These are phyloP conservation scores for Aspergillus asperescens DNA, from an alignment of 495 filamentous ascomycete species.

Conservation along the genomic window DNA sequence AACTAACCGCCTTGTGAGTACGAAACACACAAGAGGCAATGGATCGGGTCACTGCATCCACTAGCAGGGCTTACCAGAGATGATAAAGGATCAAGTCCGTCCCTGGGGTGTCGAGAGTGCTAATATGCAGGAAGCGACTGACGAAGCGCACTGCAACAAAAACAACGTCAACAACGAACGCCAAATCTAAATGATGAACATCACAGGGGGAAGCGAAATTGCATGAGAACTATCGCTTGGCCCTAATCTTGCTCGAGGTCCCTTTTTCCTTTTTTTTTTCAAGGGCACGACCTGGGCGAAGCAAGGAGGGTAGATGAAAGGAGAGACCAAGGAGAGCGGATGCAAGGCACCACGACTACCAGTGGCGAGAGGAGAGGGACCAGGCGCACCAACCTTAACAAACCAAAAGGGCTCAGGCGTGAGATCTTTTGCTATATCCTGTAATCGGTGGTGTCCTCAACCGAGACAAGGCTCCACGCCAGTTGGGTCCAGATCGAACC, in stretches of 20 bases:
- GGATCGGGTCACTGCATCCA: conserved; percentile 34
- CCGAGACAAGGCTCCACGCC: conserved; percentile 35
- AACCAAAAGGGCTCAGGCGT: conserved; percentile 14
- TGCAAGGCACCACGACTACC: conserved; percentile 35
- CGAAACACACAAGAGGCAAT: conserved; percentile 22
- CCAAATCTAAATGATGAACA: conserved; percentile 11
- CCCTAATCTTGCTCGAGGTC: conserved; percentile 32
- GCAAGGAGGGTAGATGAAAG: conserved; percentile 37
- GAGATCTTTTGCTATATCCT: conserved; percentile 16
- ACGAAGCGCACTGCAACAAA: conserved; percentile 20
- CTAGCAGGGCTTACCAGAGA: conserved; percentile 31
- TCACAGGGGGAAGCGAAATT: conserved; percentile 18
- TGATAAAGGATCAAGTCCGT: conserved; percentile 14
- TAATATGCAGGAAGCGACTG: conserved; percentile 32
- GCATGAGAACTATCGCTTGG: conserved; percentile 18
- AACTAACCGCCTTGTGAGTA: conserved; percentile 36
- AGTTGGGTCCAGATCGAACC: conserved; percentile 16
- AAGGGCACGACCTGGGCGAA: conserved; percentile 30
- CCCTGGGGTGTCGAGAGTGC: conserved; percentile 22
- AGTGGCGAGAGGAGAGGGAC: conserved; percentile 27
- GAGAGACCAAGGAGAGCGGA: conserved; percentile 28
- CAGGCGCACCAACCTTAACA: conserved; percentile 28
- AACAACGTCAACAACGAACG: conserved; percentile 41
- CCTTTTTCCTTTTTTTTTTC: conserved; percentile 20
- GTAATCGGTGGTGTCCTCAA: conserved; percentile 27